Evolutionary conservation across 371 early-diverging fungal species (phyloP).

Genomic region (Rhizopus sp.): DNA sequence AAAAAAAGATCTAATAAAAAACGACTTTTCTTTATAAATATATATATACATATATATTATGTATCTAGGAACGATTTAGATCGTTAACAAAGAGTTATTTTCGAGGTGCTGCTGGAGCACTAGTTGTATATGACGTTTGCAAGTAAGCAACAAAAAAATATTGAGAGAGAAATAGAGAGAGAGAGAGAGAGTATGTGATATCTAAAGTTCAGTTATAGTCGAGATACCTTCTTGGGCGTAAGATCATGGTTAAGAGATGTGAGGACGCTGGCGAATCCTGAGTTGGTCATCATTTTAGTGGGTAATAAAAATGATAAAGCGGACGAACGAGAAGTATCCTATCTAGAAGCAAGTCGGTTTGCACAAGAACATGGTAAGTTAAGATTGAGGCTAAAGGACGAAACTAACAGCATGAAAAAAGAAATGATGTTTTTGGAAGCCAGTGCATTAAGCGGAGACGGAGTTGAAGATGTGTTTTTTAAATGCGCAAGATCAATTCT

Average conservation of each 20-base stretch:
- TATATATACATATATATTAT: no score
- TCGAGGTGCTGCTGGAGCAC: conserved; percentile 71
- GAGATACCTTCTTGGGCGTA: conserved; percentile 59
- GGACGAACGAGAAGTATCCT: conserved; percentile 63
- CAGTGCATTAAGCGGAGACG: conserved; percentile 62
- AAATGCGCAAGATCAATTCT: conserved; percentile 63
- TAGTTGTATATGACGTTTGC: conserved; percentile 69
- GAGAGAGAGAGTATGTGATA: not conserved
- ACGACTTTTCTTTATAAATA: not conserved
- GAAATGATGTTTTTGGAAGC: conserved; percentile 69
- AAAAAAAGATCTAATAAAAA: no score
- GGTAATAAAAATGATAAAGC: conserved; percentile 71
- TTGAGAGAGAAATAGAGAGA: no score
- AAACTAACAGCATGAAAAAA: conserved; percentile 10
- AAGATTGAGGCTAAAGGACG: not conserved
- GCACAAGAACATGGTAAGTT: conserved; percentile 65
- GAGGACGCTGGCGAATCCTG: conserved; percentile 64
- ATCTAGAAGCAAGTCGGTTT: conserved; percentile 69
- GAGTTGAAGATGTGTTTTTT: conserved; percentile 64
- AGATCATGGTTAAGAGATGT: conserved; percentile 69
- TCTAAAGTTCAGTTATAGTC: conserved; percentile 28
- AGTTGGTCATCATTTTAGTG: conserved; percentile 68
- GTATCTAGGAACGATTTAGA: conserved; percentile 72
- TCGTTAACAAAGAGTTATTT: conserved; percentile 80
- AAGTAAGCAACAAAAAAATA: conserved; percentile 51